Evolutionary conservation across 768 basidiomycete genomes (phyloP).

Genomic region (Boletus reticuloceps): DNA sequence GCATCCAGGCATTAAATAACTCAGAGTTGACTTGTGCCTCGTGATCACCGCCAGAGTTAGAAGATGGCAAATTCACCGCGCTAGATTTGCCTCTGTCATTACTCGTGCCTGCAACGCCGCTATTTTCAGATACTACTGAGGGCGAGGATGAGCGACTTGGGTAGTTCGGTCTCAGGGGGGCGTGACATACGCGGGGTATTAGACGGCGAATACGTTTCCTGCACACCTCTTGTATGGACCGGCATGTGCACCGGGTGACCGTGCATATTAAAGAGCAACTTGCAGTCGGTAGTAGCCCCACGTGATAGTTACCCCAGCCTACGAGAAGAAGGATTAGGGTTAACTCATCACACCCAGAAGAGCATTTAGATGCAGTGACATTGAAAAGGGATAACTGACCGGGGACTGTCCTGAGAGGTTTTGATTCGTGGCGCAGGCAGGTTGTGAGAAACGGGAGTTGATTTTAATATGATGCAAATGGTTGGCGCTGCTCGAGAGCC

Average conservation of each 20-base stretch:
- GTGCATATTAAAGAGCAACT: not conserved
- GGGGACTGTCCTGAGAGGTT: not conserved
- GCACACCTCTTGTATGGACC: not conserved
- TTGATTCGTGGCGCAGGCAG: constrained; percentile 1
- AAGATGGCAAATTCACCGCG: not conserved
- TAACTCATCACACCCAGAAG: no score
- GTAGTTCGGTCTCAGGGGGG: not conserved
- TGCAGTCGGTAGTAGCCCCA: not conserved
- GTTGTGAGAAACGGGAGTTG: not conserved
- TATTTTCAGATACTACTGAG: constrained; percentile 1
- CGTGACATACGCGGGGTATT: constrained; percentile 16
- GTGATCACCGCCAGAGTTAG: not conserved
- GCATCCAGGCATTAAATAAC: constrained; percentile 23
- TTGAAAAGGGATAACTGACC: constrained; percentile 7
- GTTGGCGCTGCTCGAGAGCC: not conserved
- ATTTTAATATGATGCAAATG: no score
- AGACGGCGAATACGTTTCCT: constrained; percentile 3
- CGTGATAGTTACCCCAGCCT: not conserved
- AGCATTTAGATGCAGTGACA: no score
- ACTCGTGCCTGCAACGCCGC: constrained; percentile 7
- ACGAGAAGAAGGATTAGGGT: not conserved
- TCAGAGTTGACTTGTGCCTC: constrained; percentile 15
- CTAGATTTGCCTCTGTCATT: not conserved
- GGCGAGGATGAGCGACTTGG: not conserved
- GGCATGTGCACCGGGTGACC: not conserved